Conservation (phyloP, 345 rosid species). For the Stellera chamaejasme region DNA sequence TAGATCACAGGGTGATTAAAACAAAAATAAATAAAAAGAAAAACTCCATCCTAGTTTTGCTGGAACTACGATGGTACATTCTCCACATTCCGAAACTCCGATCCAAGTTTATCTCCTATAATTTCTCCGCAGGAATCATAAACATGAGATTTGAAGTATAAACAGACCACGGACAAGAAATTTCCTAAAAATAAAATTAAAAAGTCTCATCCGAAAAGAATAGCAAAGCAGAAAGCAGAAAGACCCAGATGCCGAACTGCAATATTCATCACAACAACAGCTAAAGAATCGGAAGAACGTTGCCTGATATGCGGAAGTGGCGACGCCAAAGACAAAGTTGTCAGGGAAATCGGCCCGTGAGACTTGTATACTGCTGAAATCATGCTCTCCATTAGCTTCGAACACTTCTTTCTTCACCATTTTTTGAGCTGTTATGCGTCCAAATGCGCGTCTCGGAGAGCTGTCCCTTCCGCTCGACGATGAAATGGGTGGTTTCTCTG, state of each 20-base stretch:
- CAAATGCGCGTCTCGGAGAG: no score
- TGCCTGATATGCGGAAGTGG: conserved; percentile 62
- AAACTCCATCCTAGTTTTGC: no score
- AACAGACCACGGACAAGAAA: background rate
- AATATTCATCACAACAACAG: no score
- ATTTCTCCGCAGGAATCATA: background rate
- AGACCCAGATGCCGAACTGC: no score
- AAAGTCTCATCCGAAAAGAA: background rate
- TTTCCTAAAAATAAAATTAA: background rate
- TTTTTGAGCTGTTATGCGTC: background rate
- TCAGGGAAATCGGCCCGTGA: conserved; percentile 43
- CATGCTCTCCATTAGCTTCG: conserved; percentile 6
- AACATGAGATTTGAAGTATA: background rate
- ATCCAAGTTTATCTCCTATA: background rate
- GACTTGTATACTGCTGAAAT: conserved; percentile 1
- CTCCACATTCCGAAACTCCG: no score
- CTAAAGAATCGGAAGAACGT: background rate
- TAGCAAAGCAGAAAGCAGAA: conserved; percentile 3
- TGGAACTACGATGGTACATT: no score
- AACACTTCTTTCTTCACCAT: conserved; percentile 31
- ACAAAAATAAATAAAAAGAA: no score
- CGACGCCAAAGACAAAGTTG: conserved; percentile 48
- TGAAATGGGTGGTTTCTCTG: no score
- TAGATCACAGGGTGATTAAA: no score
- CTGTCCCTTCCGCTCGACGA: no score